Evolutionary conservation across 257 asterid species (phyloP).

Genomic region (Penstemon barbatus): DNA sequence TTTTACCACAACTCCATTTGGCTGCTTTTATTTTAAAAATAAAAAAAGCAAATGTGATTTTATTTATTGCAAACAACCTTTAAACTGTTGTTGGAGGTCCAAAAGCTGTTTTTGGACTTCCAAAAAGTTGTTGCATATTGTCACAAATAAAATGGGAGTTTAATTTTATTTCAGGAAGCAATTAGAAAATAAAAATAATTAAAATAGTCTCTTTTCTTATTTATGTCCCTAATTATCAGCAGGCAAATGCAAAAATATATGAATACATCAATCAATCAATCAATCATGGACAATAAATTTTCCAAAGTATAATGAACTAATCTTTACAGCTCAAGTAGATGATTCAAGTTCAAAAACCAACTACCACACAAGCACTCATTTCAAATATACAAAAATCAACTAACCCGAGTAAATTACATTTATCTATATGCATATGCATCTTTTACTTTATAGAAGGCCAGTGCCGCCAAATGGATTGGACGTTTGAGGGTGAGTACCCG

Average conservation of each 20-base stretch:
- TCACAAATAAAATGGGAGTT: too few relatives aligned
- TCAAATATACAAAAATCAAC: conserved; percentile 46
- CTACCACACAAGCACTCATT: conserved; percentile 31
- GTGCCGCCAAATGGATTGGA: conserved; percentile 78
- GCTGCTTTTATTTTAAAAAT: too few relatives aligned
- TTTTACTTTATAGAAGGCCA: conserved; percentile 46
- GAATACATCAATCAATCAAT: neutral
- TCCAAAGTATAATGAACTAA: conserved; percentile 27
- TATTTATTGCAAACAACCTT: too few relatives aligned
- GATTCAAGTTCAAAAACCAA: conserved; percentile 32
- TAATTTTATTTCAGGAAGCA: too few relatives aligned
- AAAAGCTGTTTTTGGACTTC: too few relatives aligned
- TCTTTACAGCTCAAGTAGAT: conserved; percentile 42
- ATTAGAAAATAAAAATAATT: too few relatives aligned
- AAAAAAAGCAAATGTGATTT: too few relatives aligned
- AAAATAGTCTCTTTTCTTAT: too few relatives aligned
- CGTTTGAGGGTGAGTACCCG: conserved; percentile 51
- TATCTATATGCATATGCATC: conserved; percentile 26
- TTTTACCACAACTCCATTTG: too few relatives aligned
- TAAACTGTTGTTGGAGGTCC: too few relatives aligned
- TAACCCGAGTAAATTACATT: conserved; percentile 38
- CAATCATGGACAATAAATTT: neutral
- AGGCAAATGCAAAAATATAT: neutral
- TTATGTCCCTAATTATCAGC: too few relatives aligned
- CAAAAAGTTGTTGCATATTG: too few relatives aligned